These are phyloP conservation scores for Ceratorhiza oryzae-sativae DNA, from an alignment of 1,284 basidiomycete genomes.

Conservation along the genomic window DNA sequence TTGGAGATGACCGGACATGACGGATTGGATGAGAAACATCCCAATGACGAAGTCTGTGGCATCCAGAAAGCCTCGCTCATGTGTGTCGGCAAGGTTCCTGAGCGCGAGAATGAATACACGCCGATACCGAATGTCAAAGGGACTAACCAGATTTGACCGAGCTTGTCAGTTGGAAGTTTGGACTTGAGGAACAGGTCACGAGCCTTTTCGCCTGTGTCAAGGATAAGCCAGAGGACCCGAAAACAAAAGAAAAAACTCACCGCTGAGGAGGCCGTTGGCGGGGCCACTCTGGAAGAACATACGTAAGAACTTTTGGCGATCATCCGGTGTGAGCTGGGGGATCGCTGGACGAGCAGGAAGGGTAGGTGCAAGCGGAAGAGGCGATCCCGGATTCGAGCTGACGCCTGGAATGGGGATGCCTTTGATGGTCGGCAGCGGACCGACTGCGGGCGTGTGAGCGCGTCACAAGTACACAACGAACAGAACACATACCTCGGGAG, in stretches of 20 bases:
- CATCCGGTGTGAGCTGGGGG: constrained; percentile 75
- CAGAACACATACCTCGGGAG: constrained; percentile 65
- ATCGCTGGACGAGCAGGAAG: constrained; percentile 49
- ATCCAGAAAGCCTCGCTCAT: constrained; percentile 89
- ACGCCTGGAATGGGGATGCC: constrained; percentile 63
- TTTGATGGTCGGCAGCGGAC: constrained; percentile 81
- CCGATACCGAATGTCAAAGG: constrained; percentile 31
- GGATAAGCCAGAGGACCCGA: constrained; percentile 31
- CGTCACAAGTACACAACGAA: background rate
- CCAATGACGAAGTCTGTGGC: constrained; percentile 93
- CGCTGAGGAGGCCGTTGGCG: constrained; percentile 75
- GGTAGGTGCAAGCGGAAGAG: constrained; percentile 58
- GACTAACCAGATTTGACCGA: constrained; percentile 89
- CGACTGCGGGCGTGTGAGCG: constrained; percentile 60
- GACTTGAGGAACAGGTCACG: constrained; percentile 94
- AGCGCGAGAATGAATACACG: background rate
- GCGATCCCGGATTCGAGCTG: constrained; percentile 54
- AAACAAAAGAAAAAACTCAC: constrained; percentile 53
- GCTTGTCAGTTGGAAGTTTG: constrained; percentile 85
- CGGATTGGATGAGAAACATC: constrained; percentile 94
- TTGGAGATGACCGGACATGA: constrained; percentile 82
- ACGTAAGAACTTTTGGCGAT: constrained; percentile 81
- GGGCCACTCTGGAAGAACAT: constrained; percentile 81
- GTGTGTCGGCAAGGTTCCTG: constrained; percentile 94
- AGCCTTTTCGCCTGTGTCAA: constrained; percentile 79